Base-by-base conservation (phyloP, 2,329 filamentous ascomycete genomes). In the Huntiella bhutanensis region DNA sequence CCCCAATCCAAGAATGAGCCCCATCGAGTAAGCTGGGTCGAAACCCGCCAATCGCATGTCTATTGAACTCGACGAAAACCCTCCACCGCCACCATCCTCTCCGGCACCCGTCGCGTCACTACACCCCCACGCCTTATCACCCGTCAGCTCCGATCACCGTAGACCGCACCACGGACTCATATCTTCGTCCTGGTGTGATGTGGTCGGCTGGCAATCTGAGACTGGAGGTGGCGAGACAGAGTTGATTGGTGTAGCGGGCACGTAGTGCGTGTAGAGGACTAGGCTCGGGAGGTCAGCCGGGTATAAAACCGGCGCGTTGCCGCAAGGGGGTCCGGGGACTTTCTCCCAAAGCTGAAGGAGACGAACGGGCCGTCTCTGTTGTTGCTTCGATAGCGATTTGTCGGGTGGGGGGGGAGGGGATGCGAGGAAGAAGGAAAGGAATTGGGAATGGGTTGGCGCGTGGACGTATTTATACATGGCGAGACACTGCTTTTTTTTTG, bases 1-100 rank as follows among this genome's bases (percentile, higher is more conserved):
- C 82, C 85, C 94, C 86, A 87, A 82, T 74, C 86, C 88, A 82
- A 95, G 85, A 95, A 94, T 96, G 86, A 95, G 88, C 88, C 88
- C 88, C 88, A 93, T 96, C 86, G 87, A 94, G 88, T 96, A 92
- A 94, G 41, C 33, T 42, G 33, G 38, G 13, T 19, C 16, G 41
- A 53, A 55, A 52, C 53, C 55, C 60, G 67, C 82, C 84, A 94
- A 95, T 94, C 88, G 87, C 88, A 95, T 96, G 78, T 81, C 88
- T 95, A 77, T 93, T 71, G 62, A 83, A 72, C 81, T 77, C 78
- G 88, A 95, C 88, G 81, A 95, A 81, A 65, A 62, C 69, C 65
- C 70, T 51, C 51, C 54, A 57, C 55, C 55, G 46, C n/a, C 41
- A 47, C 17, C 15, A 39, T 40, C 43, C 36, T 43, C 36, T 16